phyloP scores from a whole-genome alignment of 345 rosid genomes.

The Psidium guajava region DNA sequence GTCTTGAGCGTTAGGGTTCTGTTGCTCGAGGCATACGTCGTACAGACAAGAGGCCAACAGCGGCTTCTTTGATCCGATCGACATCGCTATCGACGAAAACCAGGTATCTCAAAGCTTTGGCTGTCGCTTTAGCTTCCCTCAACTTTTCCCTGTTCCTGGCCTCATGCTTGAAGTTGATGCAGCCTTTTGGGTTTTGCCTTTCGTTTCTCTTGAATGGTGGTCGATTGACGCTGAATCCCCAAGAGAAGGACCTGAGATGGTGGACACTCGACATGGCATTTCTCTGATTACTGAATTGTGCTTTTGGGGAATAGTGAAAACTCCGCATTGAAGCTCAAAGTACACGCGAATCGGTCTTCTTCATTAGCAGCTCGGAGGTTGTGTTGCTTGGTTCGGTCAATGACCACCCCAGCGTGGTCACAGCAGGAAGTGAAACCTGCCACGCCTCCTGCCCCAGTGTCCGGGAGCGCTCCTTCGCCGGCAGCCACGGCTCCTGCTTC shows the following conservation, averaged over 20 bases:
- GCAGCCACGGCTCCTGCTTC: not conserved
- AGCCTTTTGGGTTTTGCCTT: not conserved
- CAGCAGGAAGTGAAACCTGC: conserved; percentile 7
- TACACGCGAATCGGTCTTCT: not conserved
- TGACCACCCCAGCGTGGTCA: conserved; percentile 14
- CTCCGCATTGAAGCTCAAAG: not conserved
- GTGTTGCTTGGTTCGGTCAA: not conserved
- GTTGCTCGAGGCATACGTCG: not conserved
- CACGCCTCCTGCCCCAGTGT: not conserved
- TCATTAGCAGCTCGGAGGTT: not conserved
- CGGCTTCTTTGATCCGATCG: not conserved
- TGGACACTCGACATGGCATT: not conserved
- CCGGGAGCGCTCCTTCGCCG: not conserved
- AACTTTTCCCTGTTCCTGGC: not conserved
- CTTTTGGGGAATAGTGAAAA: not conserved
- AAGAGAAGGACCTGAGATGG: not conserved
- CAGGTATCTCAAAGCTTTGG: not conserved
- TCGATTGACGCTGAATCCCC: not conserved
- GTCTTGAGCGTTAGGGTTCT: not conserved
- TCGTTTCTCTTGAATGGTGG: not conserved
- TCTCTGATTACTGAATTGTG: not conserved
- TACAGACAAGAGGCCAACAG: not conserved
- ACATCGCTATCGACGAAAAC: not conserved
- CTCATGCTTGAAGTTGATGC: not conserved
- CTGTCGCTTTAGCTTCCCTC: not conserved